Percentiles rank a stretch among this genome's conserved stretches.
Conservation (phyloP, 176 grass and related monocot species). For the Hyparrhenia diplandra region DNA sequence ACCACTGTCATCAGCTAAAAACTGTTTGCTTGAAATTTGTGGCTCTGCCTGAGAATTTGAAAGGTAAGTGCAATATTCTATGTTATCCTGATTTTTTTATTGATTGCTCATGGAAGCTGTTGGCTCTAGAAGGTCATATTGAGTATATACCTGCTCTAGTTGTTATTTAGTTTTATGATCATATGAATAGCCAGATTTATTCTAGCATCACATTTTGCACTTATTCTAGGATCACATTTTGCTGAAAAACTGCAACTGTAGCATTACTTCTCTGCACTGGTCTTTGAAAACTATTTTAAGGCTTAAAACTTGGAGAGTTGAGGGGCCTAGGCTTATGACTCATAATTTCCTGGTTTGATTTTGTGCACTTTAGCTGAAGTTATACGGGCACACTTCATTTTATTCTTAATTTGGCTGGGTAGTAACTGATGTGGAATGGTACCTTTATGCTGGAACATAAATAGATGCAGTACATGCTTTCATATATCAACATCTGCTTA, state of each 20-base stretch:
- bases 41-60: constrained; percentile 85
- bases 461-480: neutral
- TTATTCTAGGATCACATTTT: neutral
- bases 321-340: neutral
- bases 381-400: neutral
- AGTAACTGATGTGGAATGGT: neutral
- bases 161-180: neutral
- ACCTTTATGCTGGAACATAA: neutral
- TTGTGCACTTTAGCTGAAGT: neutral
- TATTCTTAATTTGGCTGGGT: neutral
- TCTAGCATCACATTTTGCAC: too few relatives aligned
- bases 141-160: neutral
- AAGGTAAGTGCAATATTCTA: constrained; percentile 45
- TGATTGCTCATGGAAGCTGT: neutral
- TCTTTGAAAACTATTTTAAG: neutral
- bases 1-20: constrained; percentile 95
- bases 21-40: constrained; percentile 92
- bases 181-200: neutral
- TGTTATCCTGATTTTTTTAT: constrained; percentile 1
- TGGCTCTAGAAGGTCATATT: neutral
- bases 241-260: neutral
- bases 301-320: neutral
- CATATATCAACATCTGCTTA: neutral
- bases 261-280: neutral
- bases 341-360: neutral